Percentiles rank a stretch among this genome's conserved stretches.
phyloP scores from a whole-genome alignment of 805 yeast species.

The Kuraishia hungarica region DNA sequence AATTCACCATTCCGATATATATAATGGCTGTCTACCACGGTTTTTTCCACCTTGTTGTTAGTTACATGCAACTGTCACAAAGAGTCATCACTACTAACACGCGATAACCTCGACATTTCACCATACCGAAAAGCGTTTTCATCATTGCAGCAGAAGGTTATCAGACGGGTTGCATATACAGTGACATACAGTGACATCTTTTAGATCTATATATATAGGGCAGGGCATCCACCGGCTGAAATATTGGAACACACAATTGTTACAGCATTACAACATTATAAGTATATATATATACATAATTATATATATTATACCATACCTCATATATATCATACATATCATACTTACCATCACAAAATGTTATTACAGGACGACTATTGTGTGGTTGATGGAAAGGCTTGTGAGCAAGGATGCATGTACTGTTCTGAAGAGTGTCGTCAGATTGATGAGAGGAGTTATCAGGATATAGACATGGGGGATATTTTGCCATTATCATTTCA shows the following conservation, averaged over 20 bases:
- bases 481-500: not conserved
- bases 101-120: not conserved
- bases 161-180: not conserved
- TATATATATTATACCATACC: too few species aligned
- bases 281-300: too few species aligned
- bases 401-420: constrained; percentile 7
- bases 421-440: constrained; percentile 9
- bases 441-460: constrained; percentile 1
- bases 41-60: not conserved
- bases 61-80: not conserved
- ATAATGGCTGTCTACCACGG: not conserved
- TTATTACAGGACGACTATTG: constrained; percentile 9
- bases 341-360: constrained; percentile 1
- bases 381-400: constrained; percentile 9
- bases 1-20: not conserved
- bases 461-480: not conserved
- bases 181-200: not conserved
- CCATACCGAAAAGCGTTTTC: not conserved
- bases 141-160: not conserved
- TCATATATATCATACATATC: too few species aligned
- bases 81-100: not conserved
- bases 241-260: too few species aligned
- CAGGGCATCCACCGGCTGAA: too few species aligned
- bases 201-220: too few species aligned
- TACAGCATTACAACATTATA: too few species aligned